phyloP scores from a whole-genome alignment of 768 basidiomycete genomes.

The Trametes maxima region DNA sequence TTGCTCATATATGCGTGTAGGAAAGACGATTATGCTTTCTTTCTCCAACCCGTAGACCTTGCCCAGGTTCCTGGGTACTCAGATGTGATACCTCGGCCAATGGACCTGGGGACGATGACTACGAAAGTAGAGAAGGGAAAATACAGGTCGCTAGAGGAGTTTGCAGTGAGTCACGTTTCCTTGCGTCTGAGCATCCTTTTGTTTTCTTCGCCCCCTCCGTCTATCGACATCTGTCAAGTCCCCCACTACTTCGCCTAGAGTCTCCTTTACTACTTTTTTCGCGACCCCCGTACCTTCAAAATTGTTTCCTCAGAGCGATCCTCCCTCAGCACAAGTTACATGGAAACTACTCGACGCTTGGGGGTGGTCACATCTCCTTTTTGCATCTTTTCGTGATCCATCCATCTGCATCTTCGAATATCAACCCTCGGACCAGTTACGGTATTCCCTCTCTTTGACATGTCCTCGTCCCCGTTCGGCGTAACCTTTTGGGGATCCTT shows the following conservation, averaged over 20 bases:
- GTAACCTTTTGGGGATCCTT: background rate
- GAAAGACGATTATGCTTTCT: conserved; percentile 88
- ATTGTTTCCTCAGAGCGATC: no score
- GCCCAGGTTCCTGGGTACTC: conserved; percentile 61
- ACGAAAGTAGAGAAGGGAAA: conserved; percentile 74
- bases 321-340: no score
- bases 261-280: no score
- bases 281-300: no score
- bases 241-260: no score
- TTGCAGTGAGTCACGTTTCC: conserved; percentile 53
- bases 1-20: conserved; percentile 40
- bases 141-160: conserved; percentile 82
- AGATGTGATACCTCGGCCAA: conserved; percentile 78
- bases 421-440: no score
- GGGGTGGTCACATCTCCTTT: no score
- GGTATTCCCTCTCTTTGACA: no score
- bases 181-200: background rate
- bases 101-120: conserved; percentile 91
- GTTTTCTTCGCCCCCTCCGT: background rate
- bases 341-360: no score
- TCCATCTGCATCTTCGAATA: no score
- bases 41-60: conserved; percentile 66
- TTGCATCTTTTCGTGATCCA: no score
- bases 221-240: background rate
- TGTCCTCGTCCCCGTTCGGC: no score